Conservation (phyloP, 1,284 basidiomycete species). For the Laetiporus sulphureus region DNA sequence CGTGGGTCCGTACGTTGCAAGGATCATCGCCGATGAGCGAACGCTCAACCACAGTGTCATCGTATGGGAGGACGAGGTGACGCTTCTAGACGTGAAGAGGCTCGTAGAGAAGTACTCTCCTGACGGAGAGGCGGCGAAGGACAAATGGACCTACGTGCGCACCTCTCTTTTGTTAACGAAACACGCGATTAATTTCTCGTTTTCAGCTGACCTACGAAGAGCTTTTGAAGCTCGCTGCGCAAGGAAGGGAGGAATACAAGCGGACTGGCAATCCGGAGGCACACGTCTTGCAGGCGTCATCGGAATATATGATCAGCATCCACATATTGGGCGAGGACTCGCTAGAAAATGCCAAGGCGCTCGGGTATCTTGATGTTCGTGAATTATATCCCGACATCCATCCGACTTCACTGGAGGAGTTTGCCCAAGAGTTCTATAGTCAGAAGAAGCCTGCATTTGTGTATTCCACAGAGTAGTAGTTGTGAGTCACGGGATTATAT, state of each 20-base stretch:
- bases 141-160: conserved; percentile 2
- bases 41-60: conserved; percentile 23
- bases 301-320: conserved; percentile 11
- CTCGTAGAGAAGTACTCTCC: conserved; percentile 13
- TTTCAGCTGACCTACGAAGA: conserved; percentile 10
- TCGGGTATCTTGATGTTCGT: conserved; percentile 13
- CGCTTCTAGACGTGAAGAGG: conserved; percentile 11
- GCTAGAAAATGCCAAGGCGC: conserved; percentile 13
- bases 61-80: conserved; percentile 21
- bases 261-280: background rate
- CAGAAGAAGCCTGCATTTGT: no score
- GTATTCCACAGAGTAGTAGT: no score
- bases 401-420: conserved; percentile 9
- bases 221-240: background rate
- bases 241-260: background rate
- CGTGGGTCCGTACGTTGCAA: conserved; percentile 17
- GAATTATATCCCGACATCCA: conserved; percentile 16
- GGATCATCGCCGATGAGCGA: conserved; percentile 19
- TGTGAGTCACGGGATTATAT: no score
- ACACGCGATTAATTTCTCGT: background rate
- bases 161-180: background rate
- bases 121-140: conserved; percentile 10
- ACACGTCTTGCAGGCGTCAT: background rate
- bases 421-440: conserved; percentile 12
- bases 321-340: conserved; percentile 15